Evolutionary conservation across 345 rosid genomes (phyloP).

Genomic region (Ceriops tagal): DNA sequence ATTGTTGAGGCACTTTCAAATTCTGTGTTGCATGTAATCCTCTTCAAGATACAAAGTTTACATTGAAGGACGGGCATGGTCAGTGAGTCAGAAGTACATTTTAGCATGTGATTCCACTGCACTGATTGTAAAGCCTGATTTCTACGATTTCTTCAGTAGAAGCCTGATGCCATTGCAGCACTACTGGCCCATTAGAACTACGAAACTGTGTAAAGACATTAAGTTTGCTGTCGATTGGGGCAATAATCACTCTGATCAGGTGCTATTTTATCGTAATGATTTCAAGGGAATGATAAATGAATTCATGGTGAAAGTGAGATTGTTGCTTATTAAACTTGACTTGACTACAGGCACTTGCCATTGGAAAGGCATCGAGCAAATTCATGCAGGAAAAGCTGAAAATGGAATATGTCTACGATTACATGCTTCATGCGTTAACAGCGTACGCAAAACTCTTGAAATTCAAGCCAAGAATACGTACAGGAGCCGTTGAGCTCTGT

Average conservation of each 20-base stretch:
- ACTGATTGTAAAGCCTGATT: slow-evolving; percentile 42
- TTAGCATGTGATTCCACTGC: slow-evolving; percentile 69
- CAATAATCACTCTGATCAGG: slow-evolving; percentile 39
- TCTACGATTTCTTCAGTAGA: slow-evolving; percentile 58
- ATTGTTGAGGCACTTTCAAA: background rate
- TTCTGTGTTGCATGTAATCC: background rate
- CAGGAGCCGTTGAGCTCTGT: slow-evolving; percentile 45
- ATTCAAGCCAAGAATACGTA: slow-evolving; percentile 56
- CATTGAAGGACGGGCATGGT: slow-evolving; percentile 76
- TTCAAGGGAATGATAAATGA: background rate
- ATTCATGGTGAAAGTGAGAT: too few species aligned
- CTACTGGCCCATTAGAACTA: slow-evolving; percentile 68
- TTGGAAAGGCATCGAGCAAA: slow-evolving; percentile 53
- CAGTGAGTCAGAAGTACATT: slow-evolving; percentile 80
- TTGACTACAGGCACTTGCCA: slow-evolving; percentile 44
- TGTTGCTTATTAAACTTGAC: background rate
- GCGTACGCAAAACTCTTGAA: slow-evolving; percentile 63
- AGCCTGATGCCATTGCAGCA: slow-evolving; percentile 67
- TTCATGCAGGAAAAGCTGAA: slow-evolving; percentile 49
- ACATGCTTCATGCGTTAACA: slow-evolving; percentile 63
- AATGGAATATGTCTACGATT: slow-evolving; percentile 63
- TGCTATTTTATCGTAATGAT: background rate
- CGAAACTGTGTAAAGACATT: slow-evolving; percentile 48
- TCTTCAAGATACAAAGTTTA: slow-evolving; percentile 61
- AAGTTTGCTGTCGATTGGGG: slow-evolving; percentile 83